phyloP scores from a whole-genome alignment of 306 rosid species.

The Macrotyloma uniflorum region DNA sequence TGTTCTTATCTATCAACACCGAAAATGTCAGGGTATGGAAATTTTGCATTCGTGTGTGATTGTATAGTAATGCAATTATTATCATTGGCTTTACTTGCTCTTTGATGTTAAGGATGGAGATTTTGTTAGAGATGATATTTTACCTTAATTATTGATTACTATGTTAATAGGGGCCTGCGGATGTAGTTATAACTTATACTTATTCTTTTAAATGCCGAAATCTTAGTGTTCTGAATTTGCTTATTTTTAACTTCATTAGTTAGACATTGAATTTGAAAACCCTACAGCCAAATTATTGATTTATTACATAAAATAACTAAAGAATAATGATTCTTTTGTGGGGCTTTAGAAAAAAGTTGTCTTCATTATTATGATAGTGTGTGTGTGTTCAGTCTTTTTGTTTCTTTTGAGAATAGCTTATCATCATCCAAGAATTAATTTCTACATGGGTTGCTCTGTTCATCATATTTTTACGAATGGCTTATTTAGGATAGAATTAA shows the following conservation, averaged over 20 bases:
- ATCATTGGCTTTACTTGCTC: not conserved
- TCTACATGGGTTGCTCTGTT: not conserved
- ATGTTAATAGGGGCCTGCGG: not conserved
- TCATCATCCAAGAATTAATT: not conserved
- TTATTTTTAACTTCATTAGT: not conserved
- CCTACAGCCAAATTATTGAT: not conserved
- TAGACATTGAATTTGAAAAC: not conserved
- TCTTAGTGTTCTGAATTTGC: not conserved
- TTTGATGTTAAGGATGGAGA: not conserved
- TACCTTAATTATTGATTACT: not conserved
- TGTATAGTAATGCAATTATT: not conserved
- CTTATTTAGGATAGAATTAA: not conserved
- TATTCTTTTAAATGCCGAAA: not conserved
- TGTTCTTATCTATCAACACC: not conserved
- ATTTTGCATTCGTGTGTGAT: not conserved
- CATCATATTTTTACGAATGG: not conserved
- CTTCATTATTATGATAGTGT: not conserved
- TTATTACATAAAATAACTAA: not conserved
- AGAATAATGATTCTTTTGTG: not conserved
- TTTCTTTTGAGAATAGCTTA: not conserved
- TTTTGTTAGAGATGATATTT: not conserved
- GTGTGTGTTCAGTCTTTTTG: not conserved
- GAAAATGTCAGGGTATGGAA: slow-evolving; percentile 49
- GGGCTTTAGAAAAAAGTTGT: not conserved
- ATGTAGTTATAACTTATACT: not conserved